A percentile compares a stretch with the other conserved stretches of the same genome.
These are phyloP conservation scores for Lactifluus subvellereus DNA, from an alignment of 768 basidiomycete species.

Conservation along the genomic window DNA sequence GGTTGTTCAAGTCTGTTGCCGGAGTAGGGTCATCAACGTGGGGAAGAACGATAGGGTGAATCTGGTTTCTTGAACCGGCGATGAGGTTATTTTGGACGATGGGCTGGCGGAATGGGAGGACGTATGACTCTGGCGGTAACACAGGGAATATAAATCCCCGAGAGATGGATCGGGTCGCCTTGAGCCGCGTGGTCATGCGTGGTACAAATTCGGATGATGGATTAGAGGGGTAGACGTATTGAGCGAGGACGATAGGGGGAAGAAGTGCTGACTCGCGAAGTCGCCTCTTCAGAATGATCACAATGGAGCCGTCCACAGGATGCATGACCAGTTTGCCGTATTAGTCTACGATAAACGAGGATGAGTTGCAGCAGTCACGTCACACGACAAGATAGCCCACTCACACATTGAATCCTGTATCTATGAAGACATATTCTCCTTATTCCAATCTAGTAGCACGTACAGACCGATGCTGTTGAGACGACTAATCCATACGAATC, in stretches of 20 bases:
- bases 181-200: conserved; percentile 25
- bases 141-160: conserved; percentile 26
- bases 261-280: conserved; percentile 65
- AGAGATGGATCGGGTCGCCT: conserved; percentile 23
- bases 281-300: conserved; percentile 71
- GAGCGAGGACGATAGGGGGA: conserved; percentile 43
- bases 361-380: not conserved
- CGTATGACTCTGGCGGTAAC: conserved; percentile 20
- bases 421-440: conserved; percentile 62
- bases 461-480: conserved; percentile 55
- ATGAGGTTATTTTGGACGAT: conserved; percentile 9
- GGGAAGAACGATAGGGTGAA: conserved; percentile 5
- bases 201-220: conserved; percentile 24
- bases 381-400: conserved; percentile 30
- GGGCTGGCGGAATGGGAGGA: conserved; percentile 19
- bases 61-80: not conserved
- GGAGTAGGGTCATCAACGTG: conserved; percentile 3
- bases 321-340: conserved; percentile 76
- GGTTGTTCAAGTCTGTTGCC: not conserved
- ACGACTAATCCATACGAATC: conserved; percentile 59
- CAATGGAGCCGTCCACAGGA: conserved; percentile 60
- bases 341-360: conserved; percentile 38
- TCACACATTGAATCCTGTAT: conserved; percentile 71
- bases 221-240: conserved; percentile 26
- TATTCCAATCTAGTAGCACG: conserved; percentile 60